Evolutionary conservation across 1,284 basidiomycete species (phyloP), one percentile per base, ranked within the genome.

Genomic region (Phellinidium pouzarii): DNA sequence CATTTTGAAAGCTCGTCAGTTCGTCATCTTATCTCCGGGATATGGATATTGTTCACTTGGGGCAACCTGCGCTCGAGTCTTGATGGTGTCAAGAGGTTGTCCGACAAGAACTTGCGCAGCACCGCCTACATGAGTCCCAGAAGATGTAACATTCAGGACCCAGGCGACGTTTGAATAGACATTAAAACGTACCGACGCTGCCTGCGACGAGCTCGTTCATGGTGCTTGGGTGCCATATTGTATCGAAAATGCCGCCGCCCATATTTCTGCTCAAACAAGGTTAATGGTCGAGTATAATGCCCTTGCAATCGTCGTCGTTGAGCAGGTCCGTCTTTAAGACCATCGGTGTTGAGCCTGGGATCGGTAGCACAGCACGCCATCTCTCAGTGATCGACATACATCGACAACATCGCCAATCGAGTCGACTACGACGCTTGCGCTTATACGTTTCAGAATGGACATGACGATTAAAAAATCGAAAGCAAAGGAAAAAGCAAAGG

Each of bases 51-150:
- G 59, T 62, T 58, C 59, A 87, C 87, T 80, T n/a, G 87, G 84
- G 31, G 85, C 83, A 61, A 82, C 80, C 65, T 89, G 85, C 17
- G 86, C 85, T 48, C 84, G 75, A 20, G 84, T 87, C 73, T 94
- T 94, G 65, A 95, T 71, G 0, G 91, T 94, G 66, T 95, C 92
- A 22, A 93, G 71, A 3, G 87, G 88, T 61, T 93, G 91, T 2
- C 92, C 92, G 31, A 91, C 84, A 7, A 95, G 72, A 23, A 96
- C 92, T 50, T 71, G 68, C 9, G 65, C 61, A 20, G 65, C 66
- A 38, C 68, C 68, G 9, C 66, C 70, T 52, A 19, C 20, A 14
- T n/a, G 47, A 1, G 3, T 14, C 8, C 34, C 7, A 44, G 29
- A n/a, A n/a, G n/a, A n/a, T n/a, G n/a, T 27, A 22, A 19, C 9